A percentile compares a stretch with the other conserved stretches of the same genome.
These are phyloP conservation scores for Corinectria fuckeliana DNA, from an alignment of 2,329 filamentous ascomycete genomes.

Conservation along the genomic window DNA sequence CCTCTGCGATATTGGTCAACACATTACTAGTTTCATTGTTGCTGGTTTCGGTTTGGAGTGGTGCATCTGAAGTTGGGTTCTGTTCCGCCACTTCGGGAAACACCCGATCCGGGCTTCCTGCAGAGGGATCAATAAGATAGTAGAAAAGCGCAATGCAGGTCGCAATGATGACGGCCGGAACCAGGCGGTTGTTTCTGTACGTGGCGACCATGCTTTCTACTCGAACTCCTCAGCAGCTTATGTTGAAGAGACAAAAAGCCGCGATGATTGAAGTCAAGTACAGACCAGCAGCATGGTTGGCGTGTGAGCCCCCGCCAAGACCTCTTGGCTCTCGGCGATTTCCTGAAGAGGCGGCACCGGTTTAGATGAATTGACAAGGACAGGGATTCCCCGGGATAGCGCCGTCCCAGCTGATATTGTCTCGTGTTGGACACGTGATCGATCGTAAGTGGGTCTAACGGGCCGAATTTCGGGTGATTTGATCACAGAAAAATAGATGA, in stretches of 20 bases:
- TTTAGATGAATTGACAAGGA: background rate
- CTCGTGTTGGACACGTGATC: too few species aligned
- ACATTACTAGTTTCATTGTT: background rate
- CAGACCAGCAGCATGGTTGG: too few species aligned
- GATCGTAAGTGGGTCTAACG: too few species aligned
- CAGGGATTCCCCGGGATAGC: background rate
- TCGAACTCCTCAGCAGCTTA: background rate
- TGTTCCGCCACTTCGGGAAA: background rate
- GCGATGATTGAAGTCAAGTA: background rate
- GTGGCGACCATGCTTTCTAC: constrained; percentile 24
- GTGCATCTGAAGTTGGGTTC: background rate
- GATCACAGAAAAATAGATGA: too few species aligned
- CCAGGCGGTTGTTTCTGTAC: constrained; percentile 34
- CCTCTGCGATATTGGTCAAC: background rate
- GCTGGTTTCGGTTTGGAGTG: background rate
- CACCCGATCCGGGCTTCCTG: constrained; percentile 10
- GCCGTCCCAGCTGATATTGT: background rate
- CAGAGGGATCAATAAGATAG: constrained; percentile 26
- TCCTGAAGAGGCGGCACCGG: background rate
- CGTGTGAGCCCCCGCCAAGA: background rate
- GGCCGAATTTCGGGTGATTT: too few species aligned
- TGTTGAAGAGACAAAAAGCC: background rate
- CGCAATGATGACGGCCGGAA: constrained; percentile 32
- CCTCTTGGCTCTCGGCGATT: constrained; percentile 1
- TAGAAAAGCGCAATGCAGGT: constrained; percentile 25